A percentile compares a stretch with the other conserved stretches of the same genome.
Conservation (phyloP, 352 stramenopile species). For the Globisporangium irregulare region DNA sequence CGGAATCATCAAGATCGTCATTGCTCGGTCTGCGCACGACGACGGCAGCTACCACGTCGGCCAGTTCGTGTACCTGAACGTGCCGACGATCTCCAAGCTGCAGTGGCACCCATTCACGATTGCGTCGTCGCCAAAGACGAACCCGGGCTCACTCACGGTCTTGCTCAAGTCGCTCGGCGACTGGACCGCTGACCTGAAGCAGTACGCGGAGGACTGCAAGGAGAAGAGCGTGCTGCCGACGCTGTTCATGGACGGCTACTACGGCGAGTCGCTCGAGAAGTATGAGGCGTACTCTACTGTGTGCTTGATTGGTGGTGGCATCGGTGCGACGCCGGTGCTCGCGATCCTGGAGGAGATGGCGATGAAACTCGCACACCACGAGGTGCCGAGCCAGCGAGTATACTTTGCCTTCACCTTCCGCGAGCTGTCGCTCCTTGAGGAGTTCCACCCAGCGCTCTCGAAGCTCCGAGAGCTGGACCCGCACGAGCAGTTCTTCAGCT, state of each 20-base stretch:
- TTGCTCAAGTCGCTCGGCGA: slow-evolving; percentile 39
- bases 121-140: slow-evolving; percentile 30
- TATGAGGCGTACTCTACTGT: slow-evolving; percentile 38
- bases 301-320: slow-evolving; percentile 30
- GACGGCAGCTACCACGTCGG: slow-evolving; percentile 30
- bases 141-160: slow-evolving; percentile 28
- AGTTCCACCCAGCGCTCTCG: slow-evolving; percentile 19
- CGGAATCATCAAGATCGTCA: slow-evolving; percentile 35
- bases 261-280: slow-evolving; percentile 29
- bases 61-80: slow-evolving; percentile 50
- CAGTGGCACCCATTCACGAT: slow-evolving; percentile 60
- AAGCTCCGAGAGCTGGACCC: slow-evolving; percentile 19
- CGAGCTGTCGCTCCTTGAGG: slow-evolving; percentile 24
- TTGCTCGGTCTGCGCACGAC: slow-evolving; percentile 19
- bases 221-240: slow-evolving; percentile 19
- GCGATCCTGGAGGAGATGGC: slow-evolving; percentile 34
- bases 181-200: slow-evolving; percentile 31
- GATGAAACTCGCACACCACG: neutral
- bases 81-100: slow-evolving; percentile 38
- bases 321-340: slow-evolving; percentile 37
- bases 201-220: slow-evolving; percentile 36
- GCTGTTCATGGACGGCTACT: slow-evolving; percentile 48
- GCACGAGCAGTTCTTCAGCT: slow-evolving; percentile 20
- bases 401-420: slow-evolving; percentile 23
- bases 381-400: slow-evolving; percentile 17